Evolutionary conservation across 495 filamentous ascomycete genomes (phyloP), one percentile per base, ranked within the genome.

Genomic region (Trichoderma orchidacearum): DNA sequence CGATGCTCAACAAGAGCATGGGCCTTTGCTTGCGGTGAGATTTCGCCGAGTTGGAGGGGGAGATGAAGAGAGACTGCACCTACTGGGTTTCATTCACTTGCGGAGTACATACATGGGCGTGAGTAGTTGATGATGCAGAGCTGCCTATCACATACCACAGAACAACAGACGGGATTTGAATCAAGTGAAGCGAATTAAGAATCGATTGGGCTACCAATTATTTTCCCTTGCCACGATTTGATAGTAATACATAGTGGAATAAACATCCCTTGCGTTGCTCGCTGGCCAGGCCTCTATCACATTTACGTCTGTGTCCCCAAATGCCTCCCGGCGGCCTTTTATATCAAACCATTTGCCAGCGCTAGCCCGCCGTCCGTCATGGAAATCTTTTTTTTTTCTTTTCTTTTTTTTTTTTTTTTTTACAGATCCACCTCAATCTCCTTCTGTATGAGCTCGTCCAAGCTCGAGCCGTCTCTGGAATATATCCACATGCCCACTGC

Each of bases 401-500:
- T n/a, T n/a, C n/a, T n/a, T n/a, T n/a, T n/a, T n/a, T n/a, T n/a
- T n/a, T 32, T 32, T 12, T 21, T 21, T 32, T 52, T 27, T 35
- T 28, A 34, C 30, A 76, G 60, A 50, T 73, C 72, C 35, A 85
- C 63, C 0, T 77, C 78, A 54, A 95, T 67, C 77, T 97, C 91
- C 45, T 75, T 67, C 55, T 78, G 75, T 61, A 96, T 64, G 48
- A 96, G 63, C 35, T 85, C 80, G 11, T 74, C 81, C 69, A 98
- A 66, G 32, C 84, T 87, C 13, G 78, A 78, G 11, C 84, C 86
- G 68, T 96, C 90, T 23, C 89, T 73, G 18, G 93, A 64, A 64
- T 94, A 96, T 21, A 98, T 74, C 94, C 94, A 98, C 35, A 86
- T 76, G 31, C 83, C 82, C 1, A 58, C 59, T 6, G 83, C 81